Conservation (phyloP, 2,329 filamentous ascomycete species). For the Monosporascus sp. region DNA sequence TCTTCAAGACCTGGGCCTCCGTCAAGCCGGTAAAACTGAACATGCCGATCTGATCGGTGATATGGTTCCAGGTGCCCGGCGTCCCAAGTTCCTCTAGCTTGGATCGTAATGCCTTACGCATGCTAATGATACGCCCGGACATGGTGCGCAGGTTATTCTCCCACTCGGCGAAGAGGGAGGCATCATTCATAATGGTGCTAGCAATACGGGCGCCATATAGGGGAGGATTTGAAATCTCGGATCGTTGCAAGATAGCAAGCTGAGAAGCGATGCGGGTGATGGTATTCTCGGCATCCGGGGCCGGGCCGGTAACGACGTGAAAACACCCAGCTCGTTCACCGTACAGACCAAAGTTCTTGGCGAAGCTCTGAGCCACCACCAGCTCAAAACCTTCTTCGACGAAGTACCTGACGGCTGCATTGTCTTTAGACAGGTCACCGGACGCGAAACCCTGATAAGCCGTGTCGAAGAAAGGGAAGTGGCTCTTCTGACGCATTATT, state of each 20-base stretch:
- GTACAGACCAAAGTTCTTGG: slow-evolving; percentile 97
- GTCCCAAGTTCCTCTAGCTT: slow-evolving; percentile 83
- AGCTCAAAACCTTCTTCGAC: slow-evolving; percentile 87
- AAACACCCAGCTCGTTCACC: slow-evolving; percentile 95
- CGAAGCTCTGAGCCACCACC: slow-evolving; percentile 86
- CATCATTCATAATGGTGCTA: slow-evolving; percentile 77
- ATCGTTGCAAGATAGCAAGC: slow-evolving; percentile 89
- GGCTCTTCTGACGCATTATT: slow-evolving; percentile 69
- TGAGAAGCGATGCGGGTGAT: slow-evolving; percentile 72
- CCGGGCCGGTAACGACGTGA: slow-evolving; percentile 80
- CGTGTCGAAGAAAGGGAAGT: slow-evolving; percentile 98
- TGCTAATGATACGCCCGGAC: slow-evolving; percentile 90
- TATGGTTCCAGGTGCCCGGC: slow-evolving; percentile 91
- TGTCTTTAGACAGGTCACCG: slow-evolving; percentile 78
- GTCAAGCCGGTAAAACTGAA: slow-evolving; percentile 87
- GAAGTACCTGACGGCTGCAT: slow-evolving; percentile 92
- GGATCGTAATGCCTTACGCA: slow-evolving; percentile 72
- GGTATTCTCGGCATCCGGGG: slow-evolving; percentile 58
- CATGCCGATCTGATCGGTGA: slow-evolving; percentile 99
- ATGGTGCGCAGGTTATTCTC: slow-evolving; percentile 87
- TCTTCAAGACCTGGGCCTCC: slow-evolving; percentile 66
- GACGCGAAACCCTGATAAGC: slow-evolving; percentile 98
- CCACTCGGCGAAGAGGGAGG: slow-evolving; percentile 81
- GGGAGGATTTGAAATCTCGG: slow-evolving; percentile 95
- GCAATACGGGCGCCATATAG: slow-evolving; percentile 91